Conservation (phyloP, 139 green algal species). For the Choricystis sp. region DNA sequence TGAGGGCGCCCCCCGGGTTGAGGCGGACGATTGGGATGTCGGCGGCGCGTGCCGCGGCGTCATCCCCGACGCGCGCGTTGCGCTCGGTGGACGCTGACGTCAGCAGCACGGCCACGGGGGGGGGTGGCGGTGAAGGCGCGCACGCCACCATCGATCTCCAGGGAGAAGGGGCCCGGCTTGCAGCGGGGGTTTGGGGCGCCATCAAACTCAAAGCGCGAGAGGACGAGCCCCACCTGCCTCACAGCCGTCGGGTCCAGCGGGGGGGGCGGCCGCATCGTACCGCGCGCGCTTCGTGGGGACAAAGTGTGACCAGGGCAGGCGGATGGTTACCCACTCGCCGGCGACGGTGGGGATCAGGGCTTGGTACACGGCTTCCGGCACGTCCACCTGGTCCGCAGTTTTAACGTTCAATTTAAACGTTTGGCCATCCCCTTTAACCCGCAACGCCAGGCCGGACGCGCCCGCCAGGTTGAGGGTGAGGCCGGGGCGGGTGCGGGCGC, state of each 20-base stretch:
- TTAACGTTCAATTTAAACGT: conserved; percentile 87
- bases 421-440: conserved; percentile 52
- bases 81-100: conserved; percentile 60
- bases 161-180: conserved; percentile 37
- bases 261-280: conserved; percentile 27
- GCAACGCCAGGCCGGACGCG: conserved; percentile 45
- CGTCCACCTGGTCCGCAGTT: conserved; percentile 49
- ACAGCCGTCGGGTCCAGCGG: conserved; percentile 44
- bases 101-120: conserved; percentile 37
- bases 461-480: conserved; percentile 15
- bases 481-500: conserved; percentile 26
- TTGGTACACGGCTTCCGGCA: conserved; percentile 67
- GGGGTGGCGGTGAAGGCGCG: conserved; percentile 28
- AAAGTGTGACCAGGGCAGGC: conserved; percentile 71
- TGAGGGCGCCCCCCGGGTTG: conserved; percentile 59
- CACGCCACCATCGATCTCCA: conserved; percentile 50
- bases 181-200: conserved; percentile 45
- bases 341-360: conserved; percentile 52
- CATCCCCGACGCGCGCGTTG: conserved; percentile 62
- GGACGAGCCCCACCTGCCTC: conserved; percentile 45
- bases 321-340: conserved; percentile 42
- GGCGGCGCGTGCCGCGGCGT: conserved; percentile 34
- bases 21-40: conserved; percentile 81
- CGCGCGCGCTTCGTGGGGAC: conserved; percentile 53
- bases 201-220: conserved; percentile 57